Base-by-base conservation (phyloP, 2,329 filamentous ascomycete species). In the Graphilbum ipis-grandicollis region DNA sequence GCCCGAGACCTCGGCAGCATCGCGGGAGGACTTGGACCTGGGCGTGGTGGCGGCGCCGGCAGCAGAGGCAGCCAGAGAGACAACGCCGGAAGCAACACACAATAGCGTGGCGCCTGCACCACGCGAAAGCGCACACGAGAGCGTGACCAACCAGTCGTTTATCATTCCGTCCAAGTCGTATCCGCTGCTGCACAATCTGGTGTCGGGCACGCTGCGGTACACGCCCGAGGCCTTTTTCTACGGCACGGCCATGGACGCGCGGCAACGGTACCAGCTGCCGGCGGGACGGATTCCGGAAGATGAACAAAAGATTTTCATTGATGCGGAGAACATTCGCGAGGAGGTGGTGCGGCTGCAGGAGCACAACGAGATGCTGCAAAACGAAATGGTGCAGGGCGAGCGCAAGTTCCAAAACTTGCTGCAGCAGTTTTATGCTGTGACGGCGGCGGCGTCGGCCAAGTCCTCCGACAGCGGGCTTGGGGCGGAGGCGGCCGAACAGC, bases 291-390 rank as follows among this genome's bases (percentile, higher is more conserved):
- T 45, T 3, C 43, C 46, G 0, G 39, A 42, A 1, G 45, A 48
- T 37, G 46, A 47, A 31, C 40, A 40, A 33, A 40, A 46, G 34
- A 47, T 47, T 14, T 44, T 47, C 39, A 43, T 58, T 49, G 43
- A 56, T 50, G 40, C 57, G 47, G 38, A 57, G 41, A 39, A 55
- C 44, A 35, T 53, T 48, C 36, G 52, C 44, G 36, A 56, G 31
- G 37, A 58, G 48, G 50, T 52, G 5, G 35, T 39, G 13, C 41
- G 42, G 10, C 41, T 47, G 32, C 44, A 46, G 37, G 45, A 47
- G 33, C 44, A 47, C 34, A 42, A 47, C 31, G 43, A 47, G 42
- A 47, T 47, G 45, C 45, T 47, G 17, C 45, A 46, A 28, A 39
- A 42, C 30, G 44, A 46, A 32, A 45, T 46, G 14, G 14, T 41